These are phyloP conservation scores for Isabelozyma heimii DNA, from an alignment of 805 yeast genomes.

Conservation along the genomic window DNA sequence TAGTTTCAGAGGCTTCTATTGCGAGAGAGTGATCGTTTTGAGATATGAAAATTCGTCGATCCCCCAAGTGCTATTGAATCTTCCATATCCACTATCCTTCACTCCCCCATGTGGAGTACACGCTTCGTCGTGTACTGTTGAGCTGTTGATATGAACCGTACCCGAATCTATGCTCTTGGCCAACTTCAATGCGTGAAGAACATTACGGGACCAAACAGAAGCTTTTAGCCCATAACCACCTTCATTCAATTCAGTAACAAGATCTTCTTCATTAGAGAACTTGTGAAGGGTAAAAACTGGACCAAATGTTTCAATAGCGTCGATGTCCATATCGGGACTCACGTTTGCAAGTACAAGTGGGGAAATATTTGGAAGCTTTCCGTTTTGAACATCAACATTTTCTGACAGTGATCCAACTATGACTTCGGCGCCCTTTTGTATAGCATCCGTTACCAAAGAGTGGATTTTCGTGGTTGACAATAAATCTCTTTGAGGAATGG, in stretches of 20 bases:
- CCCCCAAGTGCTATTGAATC: constrained; percentile 43
- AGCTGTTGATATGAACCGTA: constrained; percentile 36
- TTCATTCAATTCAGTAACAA: constrained; percentile 22
- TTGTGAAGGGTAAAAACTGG: constrained; percentile 35
- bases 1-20: constrained; percentile 1
- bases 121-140: constrained; percentile 33
- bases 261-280: constrained; percentile 15
- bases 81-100: constrained; percentile 35
- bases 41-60: constrained; percentile 36
- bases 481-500: constrained; percentile 27
- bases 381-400: neutral
- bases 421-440: constrained; percentile 34
- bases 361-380: neutral
- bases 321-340: constrained; percentile 24
- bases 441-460: constrained; percentile 32
- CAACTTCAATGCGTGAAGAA: constrained; percentile 26
- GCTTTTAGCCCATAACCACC: constrained; percentile 37
- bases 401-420: constrained; percentile 15
- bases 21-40: constrained; percentile 32
- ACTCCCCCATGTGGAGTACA: constrained; percentile 47
- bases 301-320: constrained; percentile 39
- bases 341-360: constrained; percentile 36
- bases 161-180: constrained; percentile 39
- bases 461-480: constrained; percentile 17
- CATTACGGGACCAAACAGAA: constrained; percentile 40